Conservation (phyloP, 192 early-diverging fungal genomes). For the Rhizoclosmatium sp. region DNA sequence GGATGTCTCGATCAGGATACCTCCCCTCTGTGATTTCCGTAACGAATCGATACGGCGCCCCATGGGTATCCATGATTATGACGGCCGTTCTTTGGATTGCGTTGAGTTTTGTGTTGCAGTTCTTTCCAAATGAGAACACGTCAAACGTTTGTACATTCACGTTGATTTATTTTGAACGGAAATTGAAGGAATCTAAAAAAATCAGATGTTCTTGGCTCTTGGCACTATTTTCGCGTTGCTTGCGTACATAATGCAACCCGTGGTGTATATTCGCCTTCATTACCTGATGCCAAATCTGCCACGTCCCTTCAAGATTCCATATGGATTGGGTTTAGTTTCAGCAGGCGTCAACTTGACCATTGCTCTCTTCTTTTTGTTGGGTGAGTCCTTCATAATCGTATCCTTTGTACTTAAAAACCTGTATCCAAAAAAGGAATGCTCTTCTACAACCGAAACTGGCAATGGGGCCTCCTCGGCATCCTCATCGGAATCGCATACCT, state of each 20-base stretch:
- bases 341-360: slow-evolving; percentile 5
- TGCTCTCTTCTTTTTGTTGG: not conserved
- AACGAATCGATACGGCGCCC: slow-evolving; percentile 21
- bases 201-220: slow-evolving; percentile 10
- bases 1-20: slow-evolving; percentile 25
- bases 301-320: slow-evolving; percentile 13
- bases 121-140: not conserved
- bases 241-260: slow-evolving; percentile 24
- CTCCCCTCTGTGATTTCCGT: slow-evolving; percentile 6
- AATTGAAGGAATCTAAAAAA: not conserved
- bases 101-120: slow-evolving; percentile 14
- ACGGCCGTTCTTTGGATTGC: slow-evolving; percentile 3
- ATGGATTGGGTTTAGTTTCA: not conserved
- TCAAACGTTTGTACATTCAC: not conserved
- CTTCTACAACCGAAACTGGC: not conserved
- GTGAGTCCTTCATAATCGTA: too few relatives aligned
- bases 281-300: slow-evolving; percentile 1
- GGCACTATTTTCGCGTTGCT: slow-evolving; percentile 25
- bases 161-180: not conserved
- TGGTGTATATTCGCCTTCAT: slow-evolving; percentile 15
- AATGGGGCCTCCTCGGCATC: not conserved
- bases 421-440: slow-evolving; percentile 1
- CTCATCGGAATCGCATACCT: not conserved
- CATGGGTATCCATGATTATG: slow-evolving; percentile 9
- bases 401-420: not conserved